Base-by-base conservation (phyloP, 345 rosid species). In the Boechera retrofracta region DNA sequence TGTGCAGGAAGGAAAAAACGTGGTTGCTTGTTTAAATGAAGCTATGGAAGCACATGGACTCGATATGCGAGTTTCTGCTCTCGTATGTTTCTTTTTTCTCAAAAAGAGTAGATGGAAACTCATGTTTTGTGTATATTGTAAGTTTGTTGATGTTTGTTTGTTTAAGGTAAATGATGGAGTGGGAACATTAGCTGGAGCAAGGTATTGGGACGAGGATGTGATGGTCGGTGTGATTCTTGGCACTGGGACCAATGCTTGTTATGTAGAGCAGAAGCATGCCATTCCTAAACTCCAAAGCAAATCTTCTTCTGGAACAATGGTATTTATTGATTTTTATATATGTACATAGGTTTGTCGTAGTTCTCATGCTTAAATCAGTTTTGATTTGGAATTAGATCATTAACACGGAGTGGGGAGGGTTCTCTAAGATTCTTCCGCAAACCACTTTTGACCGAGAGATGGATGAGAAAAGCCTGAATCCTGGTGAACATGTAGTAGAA, bases 191-290 rank as follows among this genome's bases (percentile, higher is more conserved):
- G 97, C 92, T 3, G 96, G 96, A 76, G 96, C 96, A 29, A 83
- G 87, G 75, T 88, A 91, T 67, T 84, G 86, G 92, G 97, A 93
- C 42, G 82, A 89, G 63, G 96, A 93, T 87, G 94, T 91, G 42
- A 78, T 88, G 91, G 90, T 82, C 59, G 94, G 95, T 71, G 98
- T 93, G 55, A 93, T 93, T 81, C 83, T 93, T 82, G 98, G 97
- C 60, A 93, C 97, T 0, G 97, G 97, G 53, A 93, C 98, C 16
- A 89, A 93, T 68, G 98, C 97, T 79, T 91, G 97, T 84, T 93
- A 93, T 77, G 89, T 93, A 42, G 97, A 93, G 57, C 82, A 85
- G 67, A 82, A 77, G 48, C 76, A 85, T 75, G 81, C 83, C 47
- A 93, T 89, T 83, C 96, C 87, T 36, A 93, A 89, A 83, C 67